Base-by-base conservation (phyloP, 306 rosid species). In the Cicer bijugum region DNA sequence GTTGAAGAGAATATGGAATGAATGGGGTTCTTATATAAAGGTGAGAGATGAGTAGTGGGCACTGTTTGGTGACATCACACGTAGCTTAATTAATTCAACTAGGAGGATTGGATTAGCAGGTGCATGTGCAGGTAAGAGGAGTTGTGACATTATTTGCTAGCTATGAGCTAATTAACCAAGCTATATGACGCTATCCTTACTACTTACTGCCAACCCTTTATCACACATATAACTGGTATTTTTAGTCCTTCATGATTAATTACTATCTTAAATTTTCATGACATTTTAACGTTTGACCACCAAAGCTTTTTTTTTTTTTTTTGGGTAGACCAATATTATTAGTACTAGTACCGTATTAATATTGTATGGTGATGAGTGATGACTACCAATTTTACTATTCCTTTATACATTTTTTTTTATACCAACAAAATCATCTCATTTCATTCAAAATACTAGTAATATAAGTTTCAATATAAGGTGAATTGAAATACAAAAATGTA, bases 41-140 rank as follows among this genome's bases (percentile, higher is more conserved):
- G 71, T 8, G 71, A n/a, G 37, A 42, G n/a, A 20, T 16, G 45
- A 46, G 59, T 28, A 71, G 47, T 46, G 74, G 35, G 40, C 35
- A 28, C 35, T 42, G 81, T 84, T 87, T 57, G 74, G 82, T 77
- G 64, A 58, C 43, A 37, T 44, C 51, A 62, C 12, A 74, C 20
- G 71, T 66, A 19, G 74, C 35, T 52, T 75, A 51, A 39, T 37
- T 61, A 39, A 23, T 6, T 65, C 20, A 39, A 65, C 46, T 39
- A 52, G 66, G 39, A 65, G 66, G 39, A 37, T 8, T 14, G 23
- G 23, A 43, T 43, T 66, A 66, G 71, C 39, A 66, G 56, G 56
- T 74, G 40, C 23, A n/a, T 17, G 9, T 38, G 72, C 48, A 28
- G 69, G 60, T 72, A 38, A 52, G 67, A 9, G 78, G 61, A 57